Base-by-base conservation (phyloP, 352 stramenopile genomes). In the Proteromonas lacertae region DNA sequence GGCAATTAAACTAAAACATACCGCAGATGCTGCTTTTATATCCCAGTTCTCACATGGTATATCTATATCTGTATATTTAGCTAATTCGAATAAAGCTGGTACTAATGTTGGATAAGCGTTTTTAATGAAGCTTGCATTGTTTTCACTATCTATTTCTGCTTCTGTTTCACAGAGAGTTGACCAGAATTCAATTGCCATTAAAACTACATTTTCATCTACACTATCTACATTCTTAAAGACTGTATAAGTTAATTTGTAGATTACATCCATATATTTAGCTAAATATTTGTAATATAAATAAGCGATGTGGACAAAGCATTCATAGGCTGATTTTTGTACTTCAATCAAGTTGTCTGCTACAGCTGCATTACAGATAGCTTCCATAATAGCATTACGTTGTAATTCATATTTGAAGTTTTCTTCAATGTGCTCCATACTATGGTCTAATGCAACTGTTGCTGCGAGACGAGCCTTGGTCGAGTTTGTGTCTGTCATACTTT, bases 151-250 rank as follows among this genome's bases (percentile, higher is more conserved):
- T 29, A 89, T 50, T 23, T 91, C 73, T 25, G 83, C 56, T 46
- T 96, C 82, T 16, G 84, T 70, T 41, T 92, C 78, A 47, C 69
- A 89, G 42, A 96, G 72, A 13, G 79, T 89, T 34, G 60, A 83
- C 82, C 82, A 96, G 47, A 96, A 93, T 57, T 96, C 81, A 43
- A 96, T 76, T 28, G 79, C 83, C 49, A 88, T 62, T 22, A 84
- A 63, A 0, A 72, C 71, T 13, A 93, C 82, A 38, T 51, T 29
- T 7, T 77, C 64, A n/a, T n/a, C n/a, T 18, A 59, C 53, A 1
- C 2, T 3, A 1, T 89, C 73, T 34, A 59, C 57, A 45, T 55
- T 63, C 19, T 66, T 62, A 52, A 93, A 92, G 1, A 76, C 80
- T 28, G 60, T 54, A 38, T 88, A 80, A 7, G 75, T 93, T 12